Base-by-base conservation (phyloP, 2,329 filamentous ascomycete species). In the Neurospora sp. region DNA sequence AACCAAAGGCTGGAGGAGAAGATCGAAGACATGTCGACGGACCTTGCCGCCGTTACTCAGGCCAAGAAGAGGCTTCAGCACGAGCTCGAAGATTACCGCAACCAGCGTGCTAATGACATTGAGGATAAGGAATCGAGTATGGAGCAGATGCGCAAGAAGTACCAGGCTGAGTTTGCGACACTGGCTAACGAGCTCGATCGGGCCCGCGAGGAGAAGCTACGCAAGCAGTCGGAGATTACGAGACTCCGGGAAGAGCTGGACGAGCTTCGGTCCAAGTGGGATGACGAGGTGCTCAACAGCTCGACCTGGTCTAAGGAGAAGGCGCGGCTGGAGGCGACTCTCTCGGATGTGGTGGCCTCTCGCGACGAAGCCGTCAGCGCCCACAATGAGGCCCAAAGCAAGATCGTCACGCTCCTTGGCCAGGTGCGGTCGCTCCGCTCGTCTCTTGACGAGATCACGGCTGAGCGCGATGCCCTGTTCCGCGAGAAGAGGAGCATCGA, bases 271-370 rank as follows among this genome's bases (percentile, higher is more conserved):
- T 93, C 90, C 75, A 98, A 98, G 82, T 98, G 96, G 95, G 96
- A 99, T 77, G 93, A 98, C 76, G 95, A 99, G 81, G 93, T 98
- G 11, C 88, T 98, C 75, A 98, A 98, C 82, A 97, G 93, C 80
- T 97, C 93, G 17, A 97, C 95, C 0, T 98, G 96, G 94, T 94
- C 94, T 12, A 99, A 99, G 83, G 95, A 99, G 82, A 98, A 98
- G 84, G 87, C 93, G 17, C 90, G 95, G 17, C 86, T 99, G 52
- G 95, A 98, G 79, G 89, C 93, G 71, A 96, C 93, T 5, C 85
- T 99, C 69, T 89, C 95, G 67, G 93, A 97, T 78, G 87, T 98
- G 39, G 91, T 92, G 11, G 90, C 92, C 67, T 97, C 93, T n/a
- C 89, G 95, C 2, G 95, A 99, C 74, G 96, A 99, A 79, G 95